A percentile compares a stretch with the other conserved stretches of the same genome.
These are phyloP conservation scores for Brachypodium distachyon DNA, from an alignment of 202 grass and related monocot species.

Conservation along the genomic window DNA sequence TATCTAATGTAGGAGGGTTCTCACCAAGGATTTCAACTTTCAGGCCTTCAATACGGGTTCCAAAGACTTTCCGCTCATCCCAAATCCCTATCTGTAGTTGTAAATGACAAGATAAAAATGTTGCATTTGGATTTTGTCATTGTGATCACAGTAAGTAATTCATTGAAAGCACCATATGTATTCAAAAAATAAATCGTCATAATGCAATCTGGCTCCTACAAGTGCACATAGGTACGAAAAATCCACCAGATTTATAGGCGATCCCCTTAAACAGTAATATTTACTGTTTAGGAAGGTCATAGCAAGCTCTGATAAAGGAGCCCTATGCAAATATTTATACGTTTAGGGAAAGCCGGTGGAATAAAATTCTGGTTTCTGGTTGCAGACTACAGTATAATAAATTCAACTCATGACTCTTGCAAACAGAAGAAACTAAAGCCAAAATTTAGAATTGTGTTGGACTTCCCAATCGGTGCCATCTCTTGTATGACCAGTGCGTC, in stretches of 20 bases:
- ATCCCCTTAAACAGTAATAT: not conserved
- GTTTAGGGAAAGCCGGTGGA: not conserved
- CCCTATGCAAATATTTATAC: not conserved
- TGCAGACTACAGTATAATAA: not conserved
- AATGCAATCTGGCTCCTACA: not conserved
- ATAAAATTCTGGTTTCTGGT: not conserved
- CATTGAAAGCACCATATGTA: not conserved
- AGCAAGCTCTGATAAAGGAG: not conserved
- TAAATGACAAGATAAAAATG: constrained; percentile 12
- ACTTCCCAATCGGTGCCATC: not conserved
- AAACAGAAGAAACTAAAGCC: not conserved
- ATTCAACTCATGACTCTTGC: not conserved
- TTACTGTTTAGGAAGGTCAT: not conserved
- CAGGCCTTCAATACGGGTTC: constrained; percentile 61
- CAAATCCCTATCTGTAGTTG: constrained; percentile 74
- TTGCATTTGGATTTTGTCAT: not conserved
- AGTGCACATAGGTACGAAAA: not conserved
- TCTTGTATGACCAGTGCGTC: not conserved
- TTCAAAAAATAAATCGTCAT: not conserved
- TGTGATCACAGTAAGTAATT: not conserved
- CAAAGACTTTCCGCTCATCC: constrained; percentile 94
- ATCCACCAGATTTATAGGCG: not conserved
- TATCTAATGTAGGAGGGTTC: constrained; percentile 38
- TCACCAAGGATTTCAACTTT: constrained; percentile 82
- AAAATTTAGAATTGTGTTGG: not conserved